Evolutionary conservation across 768 basidiomycete species (phyloP).

Genomic region (Naganishia antarctica): DNA sequence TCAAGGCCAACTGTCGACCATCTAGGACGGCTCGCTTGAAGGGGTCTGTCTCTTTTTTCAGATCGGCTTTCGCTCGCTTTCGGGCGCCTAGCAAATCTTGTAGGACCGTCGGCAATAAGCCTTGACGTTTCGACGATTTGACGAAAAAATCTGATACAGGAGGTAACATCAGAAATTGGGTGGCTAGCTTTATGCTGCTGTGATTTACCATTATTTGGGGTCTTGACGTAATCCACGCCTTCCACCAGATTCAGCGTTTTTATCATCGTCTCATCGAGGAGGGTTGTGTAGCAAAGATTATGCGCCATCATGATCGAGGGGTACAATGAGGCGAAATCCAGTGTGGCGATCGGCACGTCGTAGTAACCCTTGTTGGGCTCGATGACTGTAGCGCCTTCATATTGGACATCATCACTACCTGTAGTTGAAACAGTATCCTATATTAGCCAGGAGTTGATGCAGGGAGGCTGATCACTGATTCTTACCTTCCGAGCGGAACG

Average conservation of each 20-base stretch:
- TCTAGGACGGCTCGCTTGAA: constrained; percentile 96
- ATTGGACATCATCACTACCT: constrained; percentile 84
- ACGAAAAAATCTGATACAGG: constrained; percentile 72
- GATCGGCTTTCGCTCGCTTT: constrained; percentile 88
- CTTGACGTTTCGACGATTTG: constrained; percentile 68
- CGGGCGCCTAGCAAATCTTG: constrained; percentile 90
- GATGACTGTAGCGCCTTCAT: constrained; percentile 98
- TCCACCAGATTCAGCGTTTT: constrained; percentile 71
- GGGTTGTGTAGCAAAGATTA: constrained; percentile 94
- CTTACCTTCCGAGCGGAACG: constrained; percentile 75
- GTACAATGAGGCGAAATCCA: constrained; percentile 97
- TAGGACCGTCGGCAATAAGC: constrained; percentile 80
- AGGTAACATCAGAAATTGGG: no score
- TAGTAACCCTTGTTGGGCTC: constrained; percentile 96
- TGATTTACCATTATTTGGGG: constrained; percentile 81
- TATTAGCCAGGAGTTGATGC: not conserved
- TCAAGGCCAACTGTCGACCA: constrained; percentile 91
- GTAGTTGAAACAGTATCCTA: not conserved
- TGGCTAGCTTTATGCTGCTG: not conserved
- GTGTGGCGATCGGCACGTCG: constrained; percentile 90
- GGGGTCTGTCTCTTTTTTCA: constrained; percentile 94
- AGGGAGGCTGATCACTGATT: not conserved
- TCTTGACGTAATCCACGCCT: constrained; percentile 85
- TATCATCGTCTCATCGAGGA: constrained; percentile 74
- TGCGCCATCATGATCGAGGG: constrained; percentile 99